Evolutionary conservation across 345 rosid genomes (phyloP), one percentile per base, ranked within the genome.

Genomic region (Eutrema yunnanense): DNA sequence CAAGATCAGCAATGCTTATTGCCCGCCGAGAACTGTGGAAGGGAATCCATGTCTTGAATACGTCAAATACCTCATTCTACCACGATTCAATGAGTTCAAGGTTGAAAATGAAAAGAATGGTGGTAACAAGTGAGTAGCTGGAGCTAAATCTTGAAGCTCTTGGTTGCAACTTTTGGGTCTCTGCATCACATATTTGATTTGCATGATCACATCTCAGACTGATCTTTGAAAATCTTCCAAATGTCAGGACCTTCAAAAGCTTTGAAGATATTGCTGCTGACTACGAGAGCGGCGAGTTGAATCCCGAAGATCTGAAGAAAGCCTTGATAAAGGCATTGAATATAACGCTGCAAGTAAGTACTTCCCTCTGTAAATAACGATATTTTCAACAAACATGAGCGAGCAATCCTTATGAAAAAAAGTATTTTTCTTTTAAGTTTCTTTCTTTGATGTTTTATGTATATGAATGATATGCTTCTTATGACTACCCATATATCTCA

Each of bases 31-130:
- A 66, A 79, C 82, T 57, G 86, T 85, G 71, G 64, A 81, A 67
- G 88, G 86, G 9, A 94, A 91, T 72, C 97, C 98, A 46, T 94
- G 97, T 77, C 81, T 94, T 66, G 97, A 91, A 30, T 94, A 94
- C 83, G 49, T 91, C 72, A 84, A 89, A 58, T 82, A 78, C 85
- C 80, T 91, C 19, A 30, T 91, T 68, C 75, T 94, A 62, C 89
- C 92, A 0, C 87, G 94, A 92, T 89, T 83, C 73, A 80, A 88
- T 34, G 92, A 86, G 65, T 91, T 91, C 71, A 81, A 41, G 71
- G 88, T 94, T 83, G 96, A 94, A n/a, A 41, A 62, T 69, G 78
- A 73, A 50, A 72, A 81, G 19, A 76, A 91, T 71, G 96, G 96
- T 33, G 92, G 98, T 34, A 79, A 82, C 75, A 94, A 86, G 97